Evolutionary conservation across 2,329 filamentous ascomycete genomes (phyloP), one percentile per base, ranked within the genome.

Genomic region (Trichothecium sympodiale): DNA sequence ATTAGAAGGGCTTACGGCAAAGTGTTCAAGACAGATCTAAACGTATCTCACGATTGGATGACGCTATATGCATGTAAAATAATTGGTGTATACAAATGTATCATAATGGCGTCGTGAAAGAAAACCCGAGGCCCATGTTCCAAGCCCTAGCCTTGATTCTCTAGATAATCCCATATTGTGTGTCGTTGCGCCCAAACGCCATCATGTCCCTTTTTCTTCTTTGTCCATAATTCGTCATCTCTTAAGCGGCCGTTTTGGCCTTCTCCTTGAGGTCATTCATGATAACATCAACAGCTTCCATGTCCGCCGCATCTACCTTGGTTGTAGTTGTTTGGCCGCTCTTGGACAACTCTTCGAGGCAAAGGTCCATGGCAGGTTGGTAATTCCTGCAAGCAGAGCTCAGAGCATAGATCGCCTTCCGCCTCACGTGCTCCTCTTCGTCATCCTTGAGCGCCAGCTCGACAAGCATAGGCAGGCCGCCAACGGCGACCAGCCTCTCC

Each of bases 361-460:
- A 65, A 17, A 69, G 64, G 54, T 86, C 80, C 60, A 89, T 69
- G 17, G 80, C 80, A 2, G 86, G 83, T 62, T 94, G 89, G 57
- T 85, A 94, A 58, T 98, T 98, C 54, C 91, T 72, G 37, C 85
- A 74, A 5, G 77, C 82, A 12, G 80, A 89, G 54, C 86, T 94
- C 33, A 98, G 69, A 10, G 89, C 91, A 51, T 87, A 88, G 20
- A 94, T 67, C 12, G 88, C 86, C 70, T 95, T 98, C 57, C 83
- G 80, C 46, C 88, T 72, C 34, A 87, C 83, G 8, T 69, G 66
- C 38, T 67, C 62, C 36, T 72, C 63, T 43, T 79, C 64, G 39
- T 76, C 77, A 30, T 73, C 67, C 25, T 69, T 63, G 5, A 75
- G 69, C 14, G 71, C 71, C 43, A 94, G 54, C 34, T 67, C 65